Evolutionary conservation across 805 yeast species (phyloP), one percentile per base, ranked within the genome.

Genomic region (Ogataea henricii): DNA sequence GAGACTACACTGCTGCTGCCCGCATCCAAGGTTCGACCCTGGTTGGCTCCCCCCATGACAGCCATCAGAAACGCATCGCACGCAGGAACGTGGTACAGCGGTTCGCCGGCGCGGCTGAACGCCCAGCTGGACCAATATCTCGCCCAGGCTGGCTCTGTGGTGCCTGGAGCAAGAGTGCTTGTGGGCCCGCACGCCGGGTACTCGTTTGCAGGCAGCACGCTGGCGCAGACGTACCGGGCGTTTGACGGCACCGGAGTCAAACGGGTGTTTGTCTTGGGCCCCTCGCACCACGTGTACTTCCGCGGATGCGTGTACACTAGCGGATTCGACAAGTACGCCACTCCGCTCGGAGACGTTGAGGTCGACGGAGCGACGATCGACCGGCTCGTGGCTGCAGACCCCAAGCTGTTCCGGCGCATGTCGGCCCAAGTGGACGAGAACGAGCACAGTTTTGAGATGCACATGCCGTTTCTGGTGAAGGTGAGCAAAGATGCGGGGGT

Each of bases 381-480:
- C 1, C 56, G 68, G 14, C 60, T 85, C 33, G 48, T 73, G 2
- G 43, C 48, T 13, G 47, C 57, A 21, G 65, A 66, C n/a, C 60
- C 72, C 3, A 65, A 67, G 1, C 53, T 74, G 5, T 83, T 87
- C 55, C 69, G 71, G 48, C 66, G 63, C 46, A 86, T 90, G 95
- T 64, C 73, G 22, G 52, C 64, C 1, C 76, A 71, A 0, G 74
- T 74, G 12, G 99, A 94, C 64, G 81, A 83, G 49, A 86, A 85
- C 14, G 99, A 94, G 64, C 99, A 94, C 64, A 85, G 94, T 43
- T 80, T 94, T 59, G 99, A 94, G 60, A 88, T 94, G 96, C 98
- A 94, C 66, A 77, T 85, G 62, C 96, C 98, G 0, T 83, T 79
- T 50, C 68, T 88, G 7, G 74, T 78, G 56, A 74, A 79, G 49